phyloP scores from a whole-genome alignment of 2,329 filamentous ascomycete species.

The Ascochyta viciae-villosae region DNA sequence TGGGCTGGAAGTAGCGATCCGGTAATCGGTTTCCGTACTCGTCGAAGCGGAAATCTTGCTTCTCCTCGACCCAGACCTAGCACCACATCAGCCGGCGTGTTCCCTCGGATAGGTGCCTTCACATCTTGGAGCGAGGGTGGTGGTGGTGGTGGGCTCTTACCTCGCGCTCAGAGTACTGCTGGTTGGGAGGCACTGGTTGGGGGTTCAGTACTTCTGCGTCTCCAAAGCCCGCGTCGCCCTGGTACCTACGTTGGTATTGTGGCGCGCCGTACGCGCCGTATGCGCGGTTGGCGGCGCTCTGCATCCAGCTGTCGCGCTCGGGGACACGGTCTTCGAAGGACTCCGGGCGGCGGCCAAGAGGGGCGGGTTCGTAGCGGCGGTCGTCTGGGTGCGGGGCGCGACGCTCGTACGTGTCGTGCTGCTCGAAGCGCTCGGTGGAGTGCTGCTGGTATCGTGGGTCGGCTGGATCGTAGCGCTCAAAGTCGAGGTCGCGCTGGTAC shows the following conservation, averaged over 20 bases:
- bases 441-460: constrained; percentile 39
- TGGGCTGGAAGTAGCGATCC: constrained; percentile 34
- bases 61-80: constrained; percentile 47
- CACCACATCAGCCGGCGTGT: no score
- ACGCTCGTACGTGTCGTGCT: constrained; percentile 25
- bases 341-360: constrained; percentile 42
- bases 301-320: constrained; percentile 45
- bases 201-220: constrained; percentile 48
- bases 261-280: constrained; percentile 35
- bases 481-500: constrained; percentile 29
- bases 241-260: constrained; percentile 42
- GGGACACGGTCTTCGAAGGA: constrained; percentile 47
- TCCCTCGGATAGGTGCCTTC: not conserved
- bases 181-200: constrained; percentile 44
- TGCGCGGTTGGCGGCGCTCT: constrained; percentile 28
- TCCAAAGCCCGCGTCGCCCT: constrained; percentile 47
- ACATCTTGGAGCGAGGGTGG: not conserved
- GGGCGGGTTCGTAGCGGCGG: constrained; percentile 28
- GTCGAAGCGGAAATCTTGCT: constrained; percentile 45
- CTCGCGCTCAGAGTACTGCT: constrained; percentile 41
- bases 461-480: constrained; percentile 29
- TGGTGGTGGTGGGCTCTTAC: constrained; percentile 26
- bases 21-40: constrained; percentile 47
- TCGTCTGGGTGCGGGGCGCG: constrained; percentile 23
- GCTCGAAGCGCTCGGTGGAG: constrained; percentile 29